Conservation (phyloP, 306 rosid species). For the Prunus mira region DNA sequence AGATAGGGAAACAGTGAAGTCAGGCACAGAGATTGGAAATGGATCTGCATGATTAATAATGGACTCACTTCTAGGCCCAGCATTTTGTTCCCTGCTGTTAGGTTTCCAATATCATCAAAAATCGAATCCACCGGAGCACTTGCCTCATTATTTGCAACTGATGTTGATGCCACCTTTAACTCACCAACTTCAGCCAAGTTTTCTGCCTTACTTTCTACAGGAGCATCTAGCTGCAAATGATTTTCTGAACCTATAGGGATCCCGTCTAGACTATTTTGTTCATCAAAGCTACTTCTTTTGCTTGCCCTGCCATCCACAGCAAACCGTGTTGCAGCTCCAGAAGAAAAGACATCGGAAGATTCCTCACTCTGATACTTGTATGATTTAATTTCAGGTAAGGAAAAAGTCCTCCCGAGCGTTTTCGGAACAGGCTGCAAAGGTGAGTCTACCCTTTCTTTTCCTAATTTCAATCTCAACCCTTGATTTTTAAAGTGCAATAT, state of each 20-base stretch:
- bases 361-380: constrained; percentile 40
- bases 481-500: no score
- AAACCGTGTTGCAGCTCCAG: constrained; percentile 20
- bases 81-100: constrained; percentile 4
- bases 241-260: constrained; percentile 17
- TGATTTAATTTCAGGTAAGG: constrained; percentile 57
- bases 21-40: constrained; percentile 33
- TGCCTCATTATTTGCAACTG: constrained; percentile 23
- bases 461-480: constrained; percentile 23
- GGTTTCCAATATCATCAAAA: constrained; percentile 27
- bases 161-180: constrained; percentile 23
- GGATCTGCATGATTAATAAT: constrained; percentile 15
- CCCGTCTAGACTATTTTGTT: constrained; percentile 5
- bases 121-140: constrained; percentile 7
- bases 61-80: constrained; percentile 5
- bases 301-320: constrained; percentile 12
- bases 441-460: constrained; percentile 27
- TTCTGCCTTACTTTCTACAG: constrained; percentile 23
- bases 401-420: constrained; percentile 50
- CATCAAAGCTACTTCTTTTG: constrained; percentile 18
- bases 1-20: constrained; percentile 4
- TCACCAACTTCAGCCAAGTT: constrained; percentile 16
- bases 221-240: constrained; percentile 8
- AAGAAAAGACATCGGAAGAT: constrained; percentile 24
- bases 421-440: constrained; percentile 27